Base-by-base conservation (phyloP, 1,139 yeast genomes). In the Lodderomyces parapsilosis region DNA sequence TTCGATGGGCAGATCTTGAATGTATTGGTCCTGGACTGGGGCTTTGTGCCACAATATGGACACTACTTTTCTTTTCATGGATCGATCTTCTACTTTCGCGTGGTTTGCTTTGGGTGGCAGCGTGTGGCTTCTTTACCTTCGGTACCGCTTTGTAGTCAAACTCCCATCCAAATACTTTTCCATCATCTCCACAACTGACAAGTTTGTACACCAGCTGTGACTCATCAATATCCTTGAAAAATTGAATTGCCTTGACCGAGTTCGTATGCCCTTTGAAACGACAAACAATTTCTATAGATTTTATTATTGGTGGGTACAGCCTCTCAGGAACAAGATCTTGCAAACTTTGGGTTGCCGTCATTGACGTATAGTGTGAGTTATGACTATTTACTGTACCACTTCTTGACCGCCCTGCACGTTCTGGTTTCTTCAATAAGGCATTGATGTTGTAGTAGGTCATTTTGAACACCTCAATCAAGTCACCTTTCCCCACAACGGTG, bases 111-210 rank as follows among this genome's bases (percentile, higher is more conserved):
- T 36, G 40, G 4, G 19, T 7, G 6, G n/a, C 33, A 30, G 9
- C 19, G 11, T 14, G 19, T 7, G 36, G 44, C 28, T 45, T 52
- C 47, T 76, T 77, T 10, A 74, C 62, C 45, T 73, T 74, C 1
- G 83, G 80, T 36, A 85, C 60, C 10, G 82, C 76, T 53, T 77
- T 71, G 35, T 86, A 84, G 42, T 81, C 80, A 58, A 86, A 83
- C 53, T 86, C 94, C 88, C 91, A 86, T 24, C 84, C 65, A 28
- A 83, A 62, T 7, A 86, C 63, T 44, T 74, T 73, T 0, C 90
- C 89, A 57, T 86, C 95, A 53, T 77, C 83, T 2, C 91, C 90
- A 46, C 82, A 82, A 34, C 86, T 74, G 1, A 85, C 78, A 30
- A 86, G 60, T 44, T 84, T 71, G 58, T 86, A 86, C 14, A 62